These are phyloP conservation scores for Barnettozyma hawaiiensis DNA, from an alignment of 1,139 yeast species.

Conservation along the genomic window DNA sequence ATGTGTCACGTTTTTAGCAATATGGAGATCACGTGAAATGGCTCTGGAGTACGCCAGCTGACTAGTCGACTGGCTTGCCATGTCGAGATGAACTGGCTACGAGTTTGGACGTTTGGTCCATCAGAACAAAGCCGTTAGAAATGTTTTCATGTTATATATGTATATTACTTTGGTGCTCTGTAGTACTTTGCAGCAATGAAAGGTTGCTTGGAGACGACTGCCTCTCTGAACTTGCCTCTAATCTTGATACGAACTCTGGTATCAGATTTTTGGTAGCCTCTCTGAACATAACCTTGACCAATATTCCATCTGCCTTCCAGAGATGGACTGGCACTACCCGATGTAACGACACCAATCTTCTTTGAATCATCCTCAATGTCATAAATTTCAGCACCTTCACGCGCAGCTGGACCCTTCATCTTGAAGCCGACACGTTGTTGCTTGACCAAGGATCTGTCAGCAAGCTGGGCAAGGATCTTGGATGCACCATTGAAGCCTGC, in stretches of 20 bases:
- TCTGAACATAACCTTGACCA: slow-evolving; percentile 85
- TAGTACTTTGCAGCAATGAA: slow-evolving; percentile 72
- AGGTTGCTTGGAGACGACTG: slow-evolving; percentile 73
- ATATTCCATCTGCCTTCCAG: slow-evolving; percentile 65
- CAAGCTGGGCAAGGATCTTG: slow-evolving; percentile 63
- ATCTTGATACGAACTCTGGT: slow-evolving; percentile 70
- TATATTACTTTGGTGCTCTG: slow-evolving; percentile 31
- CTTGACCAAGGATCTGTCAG: slow-evolving; percentile 51
- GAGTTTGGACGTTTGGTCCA: too few species aligned
- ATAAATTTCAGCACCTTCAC: slow-evolving; percentile 71
- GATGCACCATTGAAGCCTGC: slow-evolving; percentile 68
- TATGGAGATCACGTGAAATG: neutral
- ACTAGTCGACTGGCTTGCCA: too few species aligned
- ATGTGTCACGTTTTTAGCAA: slow-evolving; percentile 1
- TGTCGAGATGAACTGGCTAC: too few species aligned
- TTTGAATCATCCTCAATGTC: slow-evolving; percentile 40
- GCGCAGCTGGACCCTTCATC: slow-evolving; percentile 87
- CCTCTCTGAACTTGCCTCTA: slow-evolving; percentile 78
- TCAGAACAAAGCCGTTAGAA: too few species aligned
- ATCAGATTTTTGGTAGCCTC: slow-evolving; percentile 70
- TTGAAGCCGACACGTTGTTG: slow-evolving; percentile 72
- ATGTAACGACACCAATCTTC: slow-evolving; percentile 71
- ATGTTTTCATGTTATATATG: too few species aligned
- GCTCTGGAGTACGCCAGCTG: too few species aligned
- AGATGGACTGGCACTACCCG: slow-evolving; percentile 90